Evolutionary conservation across 805 yeast genomes (phyloP).

Genomic region (Priceomyces carsonii): DNA sequence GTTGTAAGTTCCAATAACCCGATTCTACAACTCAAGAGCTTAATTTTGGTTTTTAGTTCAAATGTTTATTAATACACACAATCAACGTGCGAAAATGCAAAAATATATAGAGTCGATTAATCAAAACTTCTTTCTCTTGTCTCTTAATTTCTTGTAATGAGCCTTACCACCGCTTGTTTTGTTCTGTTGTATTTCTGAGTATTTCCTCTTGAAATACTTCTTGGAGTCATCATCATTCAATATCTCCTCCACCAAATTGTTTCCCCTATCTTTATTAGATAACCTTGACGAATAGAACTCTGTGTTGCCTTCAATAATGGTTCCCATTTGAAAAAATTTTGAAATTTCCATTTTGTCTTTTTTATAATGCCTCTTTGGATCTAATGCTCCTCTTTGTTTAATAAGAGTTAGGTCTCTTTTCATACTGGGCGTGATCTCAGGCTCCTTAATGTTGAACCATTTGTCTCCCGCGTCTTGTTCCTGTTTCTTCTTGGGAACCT

Average conservation of each 20-base stretch:
- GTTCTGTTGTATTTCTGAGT: constrained; percentile 70
- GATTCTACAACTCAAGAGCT: no score
- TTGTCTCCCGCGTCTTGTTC: constrained; percentile 48
- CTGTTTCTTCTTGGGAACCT: constrained; percentile 16
- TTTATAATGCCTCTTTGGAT: constrained; percentile 94
- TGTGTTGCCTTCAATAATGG: constrained; percentile 77
- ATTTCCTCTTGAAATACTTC: constrained; percentile 83
- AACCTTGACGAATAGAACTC: constrained; percentile 74
- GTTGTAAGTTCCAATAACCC: no score
- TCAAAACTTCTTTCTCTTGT: constrained; percentile 55
- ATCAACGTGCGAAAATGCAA: constrained; percentile 4
- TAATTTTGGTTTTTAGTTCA: constrained; percentile 1
- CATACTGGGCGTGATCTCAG: constrained; percentile 68
- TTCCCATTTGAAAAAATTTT: constrained; percentile 84
- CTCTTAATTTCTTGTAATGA: constrained; percentile 62
- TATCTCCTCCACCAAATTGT: constrained; percentile 78
- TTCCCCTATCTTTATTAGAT: constrained; percentile 69
- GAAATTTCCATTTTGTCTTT: constrained; percentile 79
- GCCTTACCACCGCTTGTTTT: constrained; percentile 64
- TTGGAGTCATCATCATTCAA: constrained; percentile 69
- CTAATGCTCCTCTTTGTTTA: constrained; percentile 86
- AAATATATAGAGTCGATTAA: no score
- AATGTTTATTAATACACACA: constrained; percentile 3
- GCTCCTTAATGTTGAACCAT: constrained; percentile 83
- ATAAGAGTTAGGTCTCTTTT: constrained; percentile 78